Evolutionary conservation across 768 basidiomycete genomes (phyloP).

Genomic region (Grammothele lineata): DNA sequence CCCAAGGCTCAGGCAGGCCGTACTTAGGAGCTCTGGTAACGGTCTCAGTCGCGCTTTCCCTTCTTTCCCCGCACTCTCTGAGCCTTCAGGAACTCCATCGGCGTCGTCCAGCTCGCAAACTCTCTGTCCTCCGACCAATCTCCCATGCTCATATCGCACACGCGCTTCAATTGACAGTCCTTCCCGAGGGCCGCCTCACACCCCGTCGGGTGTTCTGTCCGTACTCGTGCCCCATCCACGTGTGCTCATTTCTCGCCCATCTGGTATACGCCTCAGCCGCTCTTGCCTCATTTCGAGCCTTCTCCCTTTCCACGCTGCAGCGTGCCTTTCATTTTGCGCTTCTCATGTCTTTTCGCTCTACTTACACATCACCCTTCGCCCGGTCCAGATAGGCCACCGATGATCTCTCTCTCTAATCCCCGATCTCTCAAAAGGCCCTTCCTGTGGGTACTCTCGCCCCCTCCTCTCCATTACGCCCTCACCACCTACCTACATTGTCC

Average conservation of each 20-base stretch:
- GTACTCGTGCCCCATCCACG: constrained; percentile 13
- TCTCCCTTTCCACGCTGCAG: constrained; percentile 18
- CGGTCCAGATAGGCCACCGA: constrained; percentile 11
- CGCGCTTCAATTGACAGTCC: no score
- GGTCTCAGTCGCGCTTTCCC: no score
- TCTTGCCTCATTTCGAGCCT: constrained; percentile 11
- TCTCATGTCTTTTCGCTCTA: constrained; percentile 5
- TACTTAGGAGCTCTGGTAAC: no score
- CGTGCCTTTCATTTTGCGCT: constrained; percentile 25
- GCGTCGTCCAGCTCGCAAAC: no score
- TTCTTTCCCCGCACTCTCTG: no score
- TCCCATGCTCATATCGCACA: no score
- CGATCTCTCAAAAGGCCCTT: constrained; percentile 16
- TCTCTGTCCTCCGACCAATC: no score
- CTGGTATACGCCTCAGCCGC: constrained; percentile 3
- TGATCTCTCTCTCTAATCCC: constrained; percentile 9
- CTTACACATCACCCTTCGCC: constrained; percentile 8
- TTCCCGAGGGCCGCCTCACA: no score
- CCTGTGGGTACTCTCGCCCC: constrained; percentile 11
- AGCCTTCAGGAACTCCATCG: no score
- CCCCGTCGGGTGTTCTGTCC: no score
- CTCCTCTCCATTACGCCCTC: constrained; percentile 5
- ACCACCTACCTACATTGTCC: background rate
- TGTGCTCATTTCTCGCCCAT: constrained; percentile 14
- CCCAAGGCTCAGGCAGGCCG: no score